phyloP scores from a whole-genome alignment of 495 filamentous ascomycete genomes.

The Hypoxylon perforatum region DNA sequence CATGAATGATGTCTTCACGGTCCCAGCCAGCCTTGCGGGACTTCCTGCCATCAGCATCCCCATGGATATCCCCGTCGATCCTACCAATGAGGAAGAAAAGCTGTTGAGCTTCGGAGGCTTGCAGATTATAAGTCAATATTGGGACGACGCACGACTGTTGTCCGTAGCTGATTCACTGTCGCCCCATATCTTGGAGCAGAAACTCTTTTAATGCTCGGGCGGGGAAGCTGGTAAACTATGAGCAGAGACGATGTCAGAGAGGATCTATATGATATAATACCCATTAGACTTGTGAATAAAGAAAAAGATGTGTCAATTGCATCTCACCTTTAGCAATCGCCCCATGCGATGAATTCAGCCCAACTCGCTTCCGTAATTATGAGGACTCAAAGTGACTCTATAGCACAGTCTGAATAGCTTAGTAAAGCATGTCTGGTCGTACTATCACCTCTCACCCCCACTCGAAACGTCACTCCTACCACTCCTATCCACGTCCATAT shows the following conservation, averaged over 20 bases:
- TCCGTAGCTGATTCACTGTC: conserved; percentile 58
- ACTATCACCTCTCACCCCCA: conserved; percentile 25
- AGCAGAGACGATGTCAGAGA: conserved; percentile 2
- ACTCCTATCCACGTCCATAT: conserved; percentile 52
- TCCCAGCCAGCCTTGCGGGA: conserved; percentile 92
- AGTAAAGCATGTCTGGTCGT: conserved; percentile 2
- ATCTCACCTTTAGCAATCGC: conserved; percentile 14
- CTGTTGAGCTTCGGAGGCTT: conserved; percentile 69
- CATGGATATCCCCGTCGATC: conserved; percentile 54
- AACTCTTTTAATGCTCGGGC: conserved; percentile 10
- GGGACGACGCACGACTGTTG: conserved; percentile 78
- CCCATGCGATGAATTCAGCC: background rate
- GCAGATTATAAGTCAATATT: conserved; percentile 92
- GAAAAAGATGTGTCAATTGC: conserved; percentile 11
- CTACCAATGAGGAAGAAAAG: conserved; percentile 41
- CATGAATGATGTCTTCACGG: conserved; percentile 94
- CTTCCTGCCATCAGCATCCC: conserved; percentile 90
- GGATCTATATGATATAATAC: conserved; percentile 25
- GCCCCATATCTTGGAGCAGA: conserved; percentile 24
- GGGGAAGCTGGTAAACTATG: background rate
- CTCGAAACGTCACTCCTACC: conserved; percentile 38
- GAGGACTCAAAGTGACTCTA: background rate
- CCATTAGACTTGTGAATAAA: conserved; percentile 23
- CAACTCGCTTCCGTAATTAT: background rate
- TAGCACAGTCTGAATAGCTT: background rate